Conservation (phyloP, 768 basidiomycete species). For the Boletus pseudopeckii region DNA sequence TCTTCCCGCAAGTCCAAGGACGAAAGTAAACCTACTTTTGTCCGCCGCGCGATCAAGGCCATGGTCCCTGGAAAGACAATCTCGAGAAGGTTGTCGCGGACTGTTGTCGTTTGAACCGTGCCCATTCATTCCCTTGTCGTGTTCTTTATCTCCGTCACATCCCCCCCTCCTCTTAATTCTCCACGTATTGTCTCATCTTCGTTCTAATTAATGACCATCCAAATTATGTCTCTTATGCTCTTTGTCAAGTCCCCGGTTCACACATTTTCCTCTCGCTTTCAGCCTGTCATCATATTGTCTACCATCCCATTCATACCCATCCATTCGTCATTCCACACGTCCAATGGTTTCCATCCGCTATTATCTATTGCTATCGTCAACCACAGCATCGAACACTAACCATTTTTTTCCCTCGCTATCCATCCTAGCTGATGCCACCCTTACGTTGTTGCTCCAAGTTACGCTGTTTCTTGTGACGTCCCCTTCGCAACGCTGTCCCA, state of each 20-base stretch:
- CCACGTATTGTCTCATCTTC: slow-evolving; percentile 1
- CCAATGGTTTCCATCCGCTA: slow-evolving; percentile 29
- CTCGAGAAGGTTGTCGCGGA: slow-evolving; percentile 49
- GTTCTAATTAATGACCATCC: slow-evolving; percentile 22
- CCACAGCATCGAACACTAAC: slow-evolving; percentile 13
- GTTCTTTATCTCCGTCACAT: background rate
- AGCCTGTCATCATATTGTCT: slow-evolving; percentile 25
- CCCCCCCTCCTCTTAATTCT: background rate
- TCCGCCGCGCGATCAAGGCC: slow-evolving; percentile 72
- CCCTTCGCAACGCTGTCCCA: slow-evolving; percentile 11
- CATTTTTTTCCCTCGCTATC: background rate
- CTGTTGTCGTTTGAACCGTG: slow-evolving; percentile 22
- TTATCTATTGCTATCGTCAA: slow-evolving; percentile 36
- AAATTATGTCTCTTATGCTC: slow-evolving; percentile 17
- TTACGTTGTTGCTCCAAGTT: slow-evolving; percentile 15
- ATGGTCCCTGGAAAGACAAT: slow-evolving; percentile 64
- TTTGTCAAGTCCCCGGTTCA: background rate
- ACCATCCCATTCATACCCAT: slow-evolving; percentile 13
- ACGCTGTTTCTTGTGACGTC: slow-evolving; percentile 20
- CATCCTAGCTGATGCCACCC: slow-evolving; percentile 7
- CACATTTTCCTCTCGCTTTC: slow-evolving; percentile 13
- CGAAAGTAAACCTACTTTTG: slow-evolving; percentile 47
- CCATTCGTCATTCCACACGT: slow-evolving; percentile 17
- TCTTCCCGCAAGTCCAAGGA: slow-evolving; percentile 38
- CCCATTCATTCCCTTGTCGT: background rate